These are phyloP conservation scores for Cytospora leucostoma DNA, from an alignment of 2,329 filamentous ascomycete genomes.

Conservation along the genomic window DNA sequence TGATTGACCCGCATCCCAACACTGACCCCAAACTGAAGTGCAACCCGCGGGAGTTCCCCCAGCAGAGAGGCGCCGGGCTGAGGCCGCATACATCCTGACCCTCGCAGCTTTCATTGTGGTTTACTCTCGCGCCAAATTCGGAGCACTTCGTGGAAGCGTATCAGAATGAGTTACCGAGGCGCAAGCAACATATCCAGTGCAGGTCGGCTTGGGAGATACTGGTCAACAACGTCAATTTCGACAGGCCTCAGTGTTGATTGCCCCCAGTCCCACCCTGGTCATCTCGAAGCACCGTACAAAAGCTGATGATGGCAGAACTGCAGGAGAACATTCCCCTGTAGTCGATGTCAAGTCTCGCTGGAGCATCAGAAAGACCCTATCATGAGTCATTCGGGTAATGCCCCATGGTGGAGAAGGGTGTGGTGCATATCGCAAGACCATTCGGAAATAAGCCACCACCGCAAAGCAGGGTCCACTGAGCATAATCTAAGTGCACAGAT, in stretches of 20 bases:
- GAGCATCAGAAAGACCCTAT: neutral
- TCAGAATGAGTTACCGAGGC: conserved; percentile 4
- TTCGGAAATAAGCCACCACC: neutral
- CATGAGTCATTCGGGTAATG: neutral
- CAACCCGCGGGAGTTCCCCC: neutral
- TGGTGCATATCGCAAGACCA: neutral
- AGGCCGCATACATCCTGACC: neutral
- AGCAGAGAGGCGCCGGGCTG: neutral
- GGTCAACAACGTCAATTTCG: conserved; percentile 11
- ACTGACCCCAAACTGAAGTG: too few relatives aligned
- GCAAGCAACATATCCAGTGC: neutral
- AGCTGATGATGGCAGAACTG: neutral
- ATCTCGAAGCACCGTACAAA: neutral
- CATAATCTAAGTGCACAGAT: neutral
- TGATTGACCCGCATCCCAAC: neutral
- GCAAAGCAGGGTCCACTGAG: neutral
- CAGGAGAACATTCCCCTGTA: neutral
- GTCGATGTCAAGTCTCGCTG: neutral
- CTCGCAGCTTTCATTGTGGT: neutral
- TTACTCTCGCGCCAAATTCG: neutral
- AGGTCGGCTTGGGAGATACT: neutral
- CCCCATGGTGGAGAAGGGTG: neutral
- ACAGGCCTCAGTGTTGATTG: conserved; percentile 1
- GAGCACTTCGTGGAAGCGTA: neutral
- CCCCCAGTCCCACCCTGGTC: neutral